Evolutionary conservation across 2,329 filamentous ascomycete species (phyloP).

Genomic region (Zymoseptoria brevis): DNA sequence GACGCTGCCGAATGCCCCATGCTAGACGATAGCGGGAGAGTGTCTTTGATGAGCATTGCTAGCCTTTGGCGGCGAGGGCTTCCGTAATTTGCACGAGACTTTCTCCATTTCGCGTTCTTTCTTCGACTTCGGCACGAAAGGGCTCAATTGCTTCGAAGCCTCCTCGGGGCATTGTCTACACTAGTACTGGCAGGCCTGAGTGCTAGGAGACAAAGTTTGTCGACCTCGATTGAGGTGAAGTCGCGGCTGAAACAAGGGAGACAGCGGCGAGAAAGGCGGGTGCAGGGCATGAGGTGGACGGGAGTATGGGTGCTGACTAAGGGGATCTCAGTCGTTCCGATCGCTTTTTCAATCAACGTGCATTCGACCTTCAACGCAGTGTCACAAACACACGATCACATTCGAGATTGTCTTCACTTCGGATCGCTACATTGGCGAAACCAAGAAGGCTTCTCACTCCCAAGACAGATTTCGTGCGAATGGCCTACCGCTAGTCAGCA

Average conservation of each 20-base stretch:
- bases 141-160: constrained; percentile 3
- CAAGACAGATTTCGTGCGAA: too few relatives aligned
- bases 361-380: too few relatives aligned
- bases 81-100: constrained; percentile 20
- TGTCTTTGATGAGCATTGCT: constrained; percentile 17
- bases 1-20: constrained; percentile 20
- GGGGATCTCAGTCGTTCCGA: too few relatives aligned
- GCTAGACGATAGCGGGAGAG: constrained; percentile 18
- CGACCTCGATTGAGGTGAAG: neutral
- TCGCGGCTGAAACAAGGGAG: neutral
- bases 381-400: too few relatives aligned
- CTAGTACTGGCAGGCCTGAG: neutral
- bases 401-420: too few relatives aligned
- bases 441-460: too few relatives aligned
- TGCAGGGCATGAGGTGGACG: too few relatives aligned
- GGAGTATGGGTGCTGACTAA: neutral
- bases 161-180: neutral
- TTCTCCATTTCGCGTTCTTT: constrained; percentile 16
- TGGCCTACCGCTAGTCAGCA: too few relatives aligned
- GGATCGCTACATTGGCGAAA: too few relatives aligned
- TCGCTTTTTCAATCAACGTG: too few relatives aligned
- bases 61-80: constrained; percentile 13
- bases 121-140: constrained; percentile 16
- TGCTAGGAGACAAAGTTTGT: neutral
- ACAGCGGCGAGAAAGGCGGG: neutral